Percentiles rank a stretch among this genome's conserved stretches.
Evolutionary conservation across 805 yeast species (phyloP).

Genomic region (Scheffersomyces coipomensis): DNA sequence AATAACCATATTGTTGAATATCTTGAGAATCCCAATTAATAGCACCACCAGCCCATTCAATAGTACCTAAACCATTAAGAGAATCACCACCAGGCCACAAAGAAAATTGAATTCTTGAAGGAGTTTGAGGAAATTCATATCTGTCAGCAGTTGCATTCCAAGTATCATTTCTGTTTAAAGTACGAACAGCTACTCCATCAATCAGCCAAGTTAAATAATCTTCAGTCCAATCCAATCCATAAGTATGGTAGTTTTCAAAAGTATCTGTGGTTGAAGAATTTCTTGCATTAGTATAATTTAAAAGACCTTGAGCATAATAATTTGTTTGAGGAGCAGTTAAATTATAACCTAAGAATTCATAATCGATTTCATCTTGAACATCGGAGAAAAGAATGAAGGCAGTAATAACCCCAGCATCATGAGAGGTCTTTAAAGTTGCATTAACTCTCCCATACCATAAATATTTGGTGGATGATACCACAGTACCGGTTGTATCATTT

Average conservation of each 20-base stretch:
- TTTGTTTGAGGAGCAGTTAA: constrained; percentile 70
- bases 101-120: constrained; percentile 69
- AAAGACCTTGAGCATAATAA: constrained; percentile 72
- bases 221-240: constrained; percentile 79
- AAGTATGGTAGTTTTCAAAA: constrained; percentile 67
- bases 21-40: constrained; percentile 82
- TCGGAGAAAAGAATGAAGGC: constrained; percentile 81
- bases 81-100: constrained; percentile 76
- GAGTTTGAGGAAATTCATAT: constrained; percentile 70
- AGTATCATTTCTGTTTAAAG: constrained; percentile 58
- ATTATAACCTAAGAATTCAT: constrained; percentile 79
- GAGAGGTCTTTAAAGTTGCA: constrained; percentile 70
- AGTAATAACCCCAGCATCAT: constrained; percentile 75
- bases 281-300: constrained; percentile 62
- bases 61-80: constrained; percentile 57
- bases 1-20: constrained; percentile 75
- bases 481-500: constrained; percentile 69
- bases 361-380: constrained; percentile 89
- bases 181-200: constrained; percentile 68
- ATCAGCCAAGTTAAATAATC: constrained; percentile 68
- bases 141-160: constrained; percentile 58
- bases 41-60: constrained; percentile 85
- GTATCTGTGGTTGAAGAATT: constrained; percentile 50
- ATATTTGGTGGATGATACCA: constrained; percentile 72
- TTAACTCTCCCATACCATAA: constrained; percentile 87